These are phyloP conservation scores for Lagenaria siceraria DNA, from an alignment of 306 rosid genomes.

Conservation along the genomic window DNA sequence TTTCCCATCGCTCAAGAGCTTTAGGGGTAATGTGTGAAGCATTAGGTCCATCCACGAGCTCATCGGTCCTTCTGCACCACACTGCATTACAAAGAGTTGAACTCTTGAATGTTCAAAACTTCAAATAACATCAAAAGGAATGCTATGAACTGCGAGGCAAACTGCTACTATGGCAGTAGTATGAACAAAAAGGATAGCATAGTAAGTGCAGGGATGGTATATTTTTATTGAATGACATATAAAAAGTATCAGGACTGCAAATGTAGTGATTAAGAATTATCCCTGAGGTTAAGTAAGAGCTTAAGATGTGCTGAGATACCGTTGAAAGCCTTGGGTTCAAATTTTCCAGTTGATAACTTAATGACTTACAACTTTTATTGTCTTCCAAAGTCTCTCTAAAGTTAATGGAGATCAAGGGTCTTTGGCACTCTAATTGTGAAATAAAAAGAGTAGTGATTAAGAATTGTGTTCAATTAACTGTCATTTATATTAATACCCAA, in stretches of 20 bases:
- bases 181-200: not conserved
- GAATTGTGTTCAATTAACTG: not conserved
- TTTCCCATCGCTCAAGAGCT: conserved; percentile 92
- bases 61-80: conserved; percentile 98
- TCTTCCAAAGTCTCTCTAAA: not conserved
- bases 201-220: not conserved
- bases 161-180: not conserved
- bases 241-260: not conserved
- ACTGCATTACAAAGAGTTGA: conserved; percentile 32
- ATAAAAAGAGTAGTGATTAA: not conserved
- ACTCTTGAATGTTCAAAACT: conserved; percentile 1
- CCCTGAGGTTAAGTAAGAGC: not conserved
- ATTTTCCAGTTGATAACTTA: not conserved
- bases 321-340: not conserved
- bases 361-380: too few relatives aligned
- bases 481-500: too few relatives aligned
- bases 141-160: not conserved
- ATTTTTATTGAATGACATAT: not conserved
- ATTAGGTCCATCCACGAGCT: conserved; percentile 91
- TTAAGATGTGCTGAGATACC: not conserved
- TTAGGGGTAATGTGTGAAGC: conserved; percentile 89
- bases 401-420: not conserved
- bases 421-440: not conserved
- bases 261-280: not conserved
- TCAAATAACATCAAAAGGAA: not conserved